Evolutionary conservation across 2,329 filamentous ascomycete species (phyloP), one percentile per base, ranked within the genome.

Genomic region (Penicillium nordicum): DNA sequence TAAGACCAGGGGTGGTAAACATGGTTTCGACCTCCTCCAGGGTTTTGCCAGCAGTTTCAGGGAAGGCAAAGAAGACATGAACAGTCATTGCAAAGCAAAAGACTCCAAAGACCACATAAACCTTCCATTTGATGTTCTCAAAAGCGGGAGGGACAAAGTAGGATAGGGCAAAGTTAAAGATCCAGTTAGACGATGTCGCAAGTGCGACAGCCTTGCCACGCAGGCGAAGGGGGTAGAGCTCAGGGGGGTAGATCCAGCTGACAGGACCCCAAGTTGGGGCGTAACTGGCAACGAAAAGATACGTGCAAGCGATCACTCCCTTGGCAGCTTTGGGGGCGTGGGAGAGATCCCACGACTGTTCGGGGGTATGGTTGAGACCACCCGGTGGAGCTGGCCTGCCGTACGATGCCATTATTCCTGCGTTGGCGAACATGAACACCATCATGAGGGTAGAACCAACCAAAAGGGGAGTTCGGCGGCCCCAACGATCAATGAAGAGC

Each of bases 11-110:
- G 12, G 72, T 68, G 30, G 69, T 74, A 69, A 92, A 92, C 61
- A 92, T 86, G 14, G 84, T 83, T 62, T 89, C 88, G 71, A 91
- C 86, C 69, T 92, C 88, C 68, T 92, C 89, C 1, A 92, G 82
- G 0, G 87, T 88, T 73, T 85, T 89, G 12, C 88, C 88, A 80
- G 68, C 64, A 4, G 64, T 66, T 47, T 66, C 64, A 12, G 64
- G 64, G 57, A 66, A 66, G 21, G 52, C 50, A 36, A 91, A 78
- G 70, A 83, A 82, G 69, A 88, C 84, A 71, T 90, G 87, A 40
- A 90, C 67, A 44, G 85, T 84, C 63, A 88, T 88, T 21, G 79
- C 78, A 1, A 80, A 80, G 69, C 88, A 89, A 77, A 91, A 90
- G 16, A 85, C 80, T 7, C 81, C 89, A 67, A 92, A 92, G 59